A percentile compares a stretch with the other conserved stretches of the same genome.
Conservation (phyloP, 768 basidiomycete species). For the Leucocoprinus sp. region DNA sequence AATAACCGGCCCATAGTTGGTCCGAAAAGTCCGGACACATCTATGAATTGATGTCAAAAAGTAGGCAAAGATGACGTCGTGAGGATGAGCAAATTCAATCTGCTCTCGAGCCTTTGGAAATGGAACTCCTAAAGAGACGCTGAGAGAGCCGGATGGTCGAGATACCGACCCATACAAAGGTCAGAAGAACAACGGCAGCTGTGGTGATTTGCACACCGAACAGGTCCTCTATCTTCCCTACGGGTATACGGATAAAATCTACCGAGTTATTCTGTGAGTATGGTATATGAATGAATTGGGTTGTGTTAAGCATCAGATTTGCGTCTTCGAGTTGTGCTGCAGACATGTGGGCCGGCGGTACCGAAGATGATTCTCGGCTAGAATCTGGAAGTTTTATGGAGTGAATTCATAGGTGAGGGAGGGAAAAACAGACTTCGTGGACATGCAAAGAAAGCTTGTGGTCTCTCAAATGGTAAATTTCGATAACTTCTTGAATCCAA, state of each 20-base stretch:
- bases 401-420: not conserved
- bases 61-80: too few species aligned
- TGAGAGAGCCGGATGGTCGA: too few species aligned
- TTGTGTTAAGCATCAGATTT: not conserved
- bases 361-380: not conserved
- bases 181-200: too few species aligned
- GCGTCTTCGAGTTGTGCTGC: constrained; percentile 4
- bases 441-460: constrained; percentile 6
- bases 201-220: too few species aligned
- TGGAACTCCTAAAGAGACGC: too few species aligned
- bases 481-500: not conserved
- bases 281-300: not conserved
- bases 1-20: too few species aligned
- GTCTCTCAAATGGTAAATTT: not conserved
- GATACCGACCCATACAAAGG: too few species aligned
- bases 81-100: too few species aligned
- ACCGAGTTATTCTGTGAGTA: not conserved
- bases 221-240: not conserved
- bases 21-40: too few species aligned
- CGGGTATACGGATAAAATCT: constrained; percentile 5
- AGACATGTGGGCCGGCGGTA: not conserved
- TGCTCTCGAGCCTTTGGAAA: too few species aligned
- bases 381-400: not conserved
- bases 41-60: too few species aligned
- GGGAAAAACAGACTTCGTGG: not conserved